Base-by-base conservation (phyloP, 2,329 filamentous ascomycete species). In the Lasiodiplodia sp. region DNA sequence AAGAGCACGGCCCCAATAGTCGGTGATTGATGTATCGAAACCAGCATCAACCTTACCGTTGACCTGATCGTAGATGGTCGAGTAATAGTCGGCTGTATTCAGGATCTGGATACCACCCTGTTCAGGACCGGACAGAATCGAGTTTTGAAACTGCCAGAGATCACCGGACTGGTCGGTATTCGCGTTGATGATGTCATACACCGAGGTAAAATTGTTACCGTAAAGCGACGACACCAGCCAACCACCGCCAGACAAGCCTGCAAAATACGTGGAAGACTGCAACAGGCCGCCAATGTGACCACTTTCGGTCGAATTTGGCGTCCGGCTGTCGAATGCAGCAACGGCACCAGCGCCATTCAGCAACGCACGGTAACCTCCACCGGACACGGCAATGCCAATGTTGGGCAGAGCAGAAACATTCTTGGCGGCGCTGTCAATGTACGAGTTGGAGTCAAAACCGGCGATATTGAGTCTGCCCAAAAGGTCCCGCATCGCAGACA, bases 1-100 rank as follows among this genome's bases (percentile, higher is more conserved):
- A n/a, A 97, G 85, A 57, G 92, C 92, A 69, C 94, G 91, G 34
- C 92, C 92, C 84, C 94, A 97, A 78, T 93, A 93, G 81, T 97
- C 94, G 0, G 94, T 97, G 68, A 97, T 85, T 10, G 92, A 91
- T 3, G 87, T 87, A 28, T 79, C 76, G 75, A 85, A 94, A 0
- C 88, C 87, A 18, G 89, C 90, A 69, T 89, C 78, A 1, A 76
- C 74, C 80, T 95, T 96, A 4, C 77, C 82, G 0, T 82, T 72
- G 0, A 94, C 90, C 16, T 87, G 83, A 12, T 86, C 78, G 6
- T 82, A 75, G 18, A 95, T 78, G 34, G 89, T 82, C 3, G 79
- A 79, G 75, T 88, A 94, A 78, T 95, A 94, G 34, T 86, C 80
- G 2, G 83, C 84, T 1, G 85, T 86, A 70, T 82, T 81, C 18